Conservation (phyloP, 2,329 filamentous ascomycete genomes). For the Fusarium domesticum region DNA sequence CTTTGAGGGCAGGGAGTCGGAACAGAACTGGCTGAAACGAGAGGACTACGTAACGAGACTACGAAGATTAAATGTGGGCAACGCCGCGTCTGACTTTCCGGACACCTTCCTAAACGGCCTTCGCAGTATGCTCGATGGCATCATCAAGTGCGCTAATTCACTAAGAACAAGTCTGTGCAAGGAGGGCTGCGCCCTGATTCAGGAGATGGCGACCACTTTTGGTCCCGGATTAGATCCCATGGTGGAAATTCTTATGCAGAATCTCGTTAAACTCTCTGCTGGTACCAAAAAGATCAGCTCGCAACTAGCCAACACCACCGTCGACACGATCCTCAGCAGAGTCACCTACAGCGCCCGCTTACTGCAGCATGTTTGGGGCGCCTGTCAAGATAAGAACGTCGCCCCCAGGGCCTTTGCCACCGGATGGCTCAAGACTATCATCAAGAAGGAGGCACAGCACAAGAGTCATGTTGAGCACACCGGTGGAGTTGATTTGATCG, state of each 20-base stretch:
- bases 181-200: conserved; percentile 77
- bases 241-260: conserved; percentile 86
- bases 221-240: conserved; percentile 80
- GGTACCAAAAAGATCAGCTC: conserved; percentile 91
- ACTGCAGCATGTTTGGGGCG: conserved; percentile 79
- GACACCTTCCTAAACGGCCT: conserved; percentile 68
- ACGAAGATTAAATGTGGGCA: conserved; percentile 76
- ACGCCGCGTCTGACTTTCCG: conserved; percentile 73
- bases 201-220: conserved; percentile 75
- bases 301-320: conserved; percentile 74
- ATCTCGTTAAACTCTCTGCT: conserved; percentile 82
- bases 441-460: conserved; percentile 74
- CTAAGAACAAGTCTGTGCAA: conserved; percentile 87
- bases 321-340: conserved; percentile 76
- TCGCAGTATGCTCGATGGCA: conserved; percentile 76
- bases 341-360: conserved; percentile 77
- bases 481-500: conserved; percentile 77
- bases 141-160: conserved; percentile 80
- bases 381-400: conserved; percentile 90
- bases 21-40: conserved; percentile 85
- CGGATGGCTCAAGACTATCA: conserved; percentile 78
- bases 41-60: conserved; percentile 78
- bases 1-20: conserved; percentile 86
- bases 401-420: conserved; percentile 76
- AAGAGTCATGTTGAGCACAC: conserved; percentile 80